Conservation (phyloP, 352 stramenopile species). For the Globisporangium paroecandrum region DNA sequence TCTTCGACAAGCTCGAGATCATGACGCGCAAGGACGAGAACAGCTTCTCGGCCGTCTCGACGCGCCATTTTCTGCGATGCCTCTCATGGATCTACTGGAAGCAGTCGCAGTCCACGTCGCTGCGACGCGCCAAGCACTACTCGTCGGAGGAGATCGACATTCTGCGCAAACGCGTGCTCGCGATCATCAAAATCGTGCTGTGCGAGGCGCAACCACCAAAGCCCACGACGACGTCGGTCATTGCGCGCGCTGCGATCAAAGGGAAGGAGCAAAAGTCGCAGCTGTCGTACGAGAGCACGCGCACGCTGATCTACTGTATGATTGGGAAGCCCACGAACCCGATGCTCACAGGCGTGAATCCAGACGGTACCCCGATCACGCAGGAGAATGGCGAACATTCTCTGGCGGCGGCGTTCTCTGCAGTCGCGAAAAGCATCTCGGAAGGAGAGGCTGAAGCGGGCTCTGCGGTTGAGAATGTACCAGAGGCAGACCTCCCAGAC, state of each 20-base stretch:
- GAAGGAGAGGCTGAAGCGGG: slow-evolving; percentile 67
- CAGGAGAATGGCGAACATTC: slow-evolving; percentile 46
- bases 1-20: slow-evolving; percentile 83
- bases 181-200: slow-evolving; percentile 78
- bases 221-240: slow-evolving; percentile 37
- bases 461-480: slow-evolving; percentile 70
- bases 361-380: slow-evolving; percentile 51
- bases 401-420: slow-evolving; percentile 33
- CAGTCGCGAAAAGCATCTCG: slow-evolving; percentile 48
- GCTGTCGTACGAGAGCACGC: slow-evolving; percentile 80
- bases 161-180: slow-evolving; percentile 60
- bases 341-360: slow-evolving; percentile 58
- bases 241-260: slow-evolving; percentile 41
- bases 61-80: slow-evolving; percentile 75
- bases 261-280: slow-evolving; percentile 67
- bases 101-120: slow-evolving; percentile 34
- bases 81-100: slow-evolving; percentile 85
- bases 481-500: slow-evolving; percentile 68
- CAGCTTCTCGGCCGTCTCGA: slow-evolving; percentile 67
- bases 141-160: slow-evolving; percentile 52
- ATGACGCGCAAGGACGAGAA: slow-evolving; percentile 71
- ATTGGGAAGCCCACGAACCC: slow-evolving; percentile 79
- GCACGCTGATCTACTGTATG: slow-evolving; percentile 83
- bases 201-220: slow-evolving; percentile 67
- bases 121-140: slow-evolving; percentile 51